A percentile compares a stretch with the other conserved stretches of the same genome.
phyloP scores from a whole-genome alignment of 2,329 filamentous ascomycete genomes.

The Hypoxylon sp. region DNA sequence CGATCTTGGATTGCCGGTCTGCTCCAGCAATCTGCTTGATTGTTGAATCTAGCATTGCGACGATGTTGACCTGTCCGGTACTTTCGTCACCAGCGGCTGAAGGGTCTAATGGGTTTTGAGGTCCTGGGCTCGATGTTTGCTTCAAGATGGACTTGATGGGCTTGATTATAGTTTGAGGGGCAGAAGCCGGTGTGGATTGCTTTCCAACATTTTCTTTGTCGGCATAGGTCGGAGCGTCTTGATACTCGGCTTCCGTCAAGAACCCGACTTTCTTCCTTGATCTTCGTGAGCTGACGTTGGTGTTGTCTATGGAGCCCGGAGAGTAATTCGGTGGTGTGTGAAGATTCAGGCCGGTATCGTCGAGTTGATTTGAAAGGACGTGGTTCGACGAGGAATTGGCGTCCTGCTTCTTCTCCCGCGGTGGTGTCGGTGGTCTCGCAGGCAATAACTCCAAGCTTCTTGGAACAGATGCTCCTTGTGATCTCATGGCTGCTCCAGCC shows the following conservation, averaged over 20 bases:
- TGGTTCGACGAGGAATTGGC: slow-evolving; percentile 53
- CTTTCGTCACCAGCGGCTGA: slow-evolving; percentile 57
- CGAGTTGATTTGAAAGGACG: slow-evolving; percentile 53
- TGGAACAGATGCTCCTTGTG: slow-evolving; percentile 52
- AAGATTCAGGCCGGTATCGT: slow-evolving; percentile 57
- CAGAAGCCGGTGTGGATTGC: slow-evolving; percentile 58
- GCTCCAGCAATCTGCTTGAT: slow-evolving; percentile 82
- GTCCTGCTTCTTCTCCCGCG: slow-evolving; percentile 65
- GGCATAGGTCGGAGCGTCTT: slow-evolving; percentile 63
- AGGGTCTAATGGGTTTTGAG: slow-evolving; percentile 60
- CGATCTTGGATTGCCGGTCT: slow-evolving; percentile 78
- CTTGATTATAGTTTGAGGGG: slow-evolving; percentile 56
- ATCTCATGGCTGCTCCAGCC: slow-evolving; percentile 56
- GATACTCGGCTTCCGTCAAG: slow-evolving; percentile 68
- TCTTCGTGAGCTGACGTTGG: slow-evolving; percentile 59
- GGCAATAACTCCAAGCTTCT: slow-evolving; percentile 65
- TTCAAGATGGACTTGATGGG: slow-evolving; percentile 83
- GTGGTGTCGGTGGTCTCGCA: slow-evolving; percentile 75
- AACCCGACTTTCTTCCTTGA: slow-evolving; percentile 69
- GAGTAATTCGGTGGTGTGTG: slow-evolving; percentile 68
- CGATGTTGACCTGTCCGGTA: slow-evolving; percentile 66
- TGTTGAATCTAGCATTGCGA: slow-evolving; percentile 86
- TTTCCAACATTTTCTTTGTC: slow-evolving; percentile 54
- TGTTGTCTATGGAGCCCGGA: slow-evolving; percentile 58
- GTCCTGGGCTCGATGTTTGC: slow-evolving; percentile 61